Evolutionary conservation across 2,329 filamentous ascomycete genomes (phyloP).

Genomic region (Fusarium drepaniforme): DNA sequence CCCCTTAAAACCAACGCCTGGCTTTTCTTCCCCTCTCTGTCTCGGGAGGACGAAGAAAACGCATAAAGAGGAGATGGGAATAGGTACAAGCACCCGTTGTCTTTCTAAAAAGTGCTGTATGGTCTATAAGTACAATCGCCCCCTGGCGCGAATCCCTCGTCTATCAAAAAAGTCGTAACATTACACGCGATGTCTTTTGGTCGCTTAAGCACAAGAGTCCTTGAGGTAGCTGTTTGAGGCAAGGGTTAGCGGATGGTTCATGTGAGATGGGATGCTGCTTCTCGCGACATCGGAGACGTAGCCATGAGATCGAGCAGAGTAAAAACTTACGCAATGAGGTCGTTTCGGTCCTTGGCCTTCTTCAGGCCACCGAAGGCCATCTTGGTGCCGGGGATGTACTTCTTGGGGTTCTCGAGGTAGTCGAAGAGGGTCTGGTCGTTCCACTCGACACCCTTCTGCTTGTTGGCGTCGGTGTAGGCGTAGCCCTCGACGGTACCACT

Average conservation of each 20-base stretch:
- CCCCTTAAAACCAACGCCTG: conserved; percentile 33
- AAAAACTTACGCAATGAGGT: conserved; percentile 89
- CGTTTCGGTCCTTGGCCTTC: conserved; percentile 99
- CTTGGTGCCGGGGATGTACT: conserved; percentile 99
- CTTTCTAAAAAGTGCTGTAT: conserved; percentile 45
- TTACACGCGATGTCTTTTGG: conserved; percentile 45
- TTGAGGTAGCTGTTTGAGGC: conserved; percentile 69
- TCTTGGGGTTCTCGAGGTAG: conserved; percentile 99
- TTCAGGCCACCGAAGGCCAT: conserved; percentile 99
- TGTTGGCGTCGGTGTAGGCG: conserved; percentile 99
- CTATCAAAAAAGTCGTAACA: conserved; percentile 52
- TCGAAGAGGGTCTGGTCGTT: conserved; percentile 88
- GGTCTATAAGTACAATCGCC: conserved; percentile 56
- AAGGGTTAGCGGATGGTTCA: conserved; percentile 41
- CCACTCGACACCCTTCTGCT: conserved; percentile 94
- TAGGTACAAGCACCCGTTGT: conserved; percentile 49
- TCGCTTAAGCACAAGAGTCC: conserved; percentile 75
- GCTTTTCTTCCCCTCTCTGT: conserved; percentile 18
- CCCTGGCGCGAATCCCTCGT: conserved; percentile 45
- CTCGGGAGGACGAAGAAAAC: conserved; percentile 34
- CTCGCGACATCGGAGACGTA: not conserved
- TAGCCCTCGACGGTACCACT: conserved; percentile 91
- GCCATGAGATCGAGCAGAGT: not conserved
- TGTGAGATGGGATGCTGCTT: not conserved
- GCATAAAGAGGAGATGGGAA: conserved; percentile 51